These are phyloP conservation scores for Helminthosporium solani DNA, from an alignment of 2,329 filamentous ascomycete species.

Conservation along the genomic window DNA sequence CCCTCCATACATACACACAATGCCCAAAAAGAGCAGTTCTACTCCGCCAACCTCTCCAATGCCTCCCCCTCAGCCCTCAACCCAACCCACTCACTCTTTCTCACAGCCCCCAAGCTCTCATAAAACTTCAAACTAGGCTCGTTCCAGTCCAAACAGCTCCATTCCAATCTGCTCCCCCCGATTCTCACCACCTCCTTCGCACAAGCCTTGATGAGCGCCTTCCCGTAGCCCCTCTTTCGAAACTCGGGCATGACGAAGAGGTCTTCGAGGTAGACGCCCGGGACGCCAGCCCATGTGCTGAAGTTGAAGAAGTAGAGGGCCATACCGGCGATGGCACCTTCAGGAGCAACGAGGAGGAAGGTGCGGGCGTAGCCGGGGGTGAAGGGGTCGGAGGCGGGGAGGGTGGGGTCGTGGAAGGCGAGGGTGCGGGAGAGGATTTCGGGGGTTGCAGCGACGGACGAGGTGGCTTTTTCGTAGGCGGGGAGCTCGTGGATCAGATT, in stretches of 20 bases:
- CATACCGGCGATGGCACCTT: conserved; percentile 64
- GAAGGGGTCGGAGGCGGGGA: conserved; percentile 40
- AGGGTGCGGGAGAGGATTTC: conserved; percentile 72
- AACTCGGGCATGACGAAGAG: conserved; percentile 75
- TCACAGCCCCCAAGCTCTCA: conserved; percentile 59
- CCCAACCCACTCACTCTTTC: conserved; percentile 70
- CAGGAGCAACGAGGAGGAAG: conserved; percentile 59
- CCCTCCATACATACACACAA: conserved; percentile 3
- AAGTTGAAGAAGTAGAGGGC: conserved; percentile 96
- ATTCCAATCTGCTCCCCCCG: conserved; percentile 76
- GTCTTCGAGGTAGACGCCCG: conserved; percentile 92
- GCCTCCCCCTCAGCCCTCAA: conserved; percentile 72
- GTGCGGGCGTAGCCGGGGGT: conserved; percentile 70
- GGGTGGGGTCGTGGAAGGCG: conserved; percentile 64
- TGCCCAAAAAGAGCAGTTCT: no score
- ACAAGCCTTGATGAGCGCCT: conserved; percentile 69
- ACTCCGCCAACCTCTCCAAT: conserved; percentile 62
- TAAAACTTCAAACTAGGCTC: conserved; percentile 89
- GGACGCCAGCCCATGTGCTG: conserved; percentile 83
- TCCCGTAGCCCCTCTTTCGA: conserved; percentile 77
- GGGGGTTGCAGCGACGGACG: conserved; percentile 75
- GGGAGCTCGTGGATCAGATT: conserved; percentile 81
- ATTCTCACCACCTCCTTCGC: conserved; percentile 77
- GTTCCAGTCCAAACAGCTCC: conserved; percentile 93
- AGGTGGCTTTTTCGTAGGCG: conserved; percentile 77